Conservation (phyloP, 2,329 filamentous ascomycete genomes). For the Cercospora sojina region DNA sequence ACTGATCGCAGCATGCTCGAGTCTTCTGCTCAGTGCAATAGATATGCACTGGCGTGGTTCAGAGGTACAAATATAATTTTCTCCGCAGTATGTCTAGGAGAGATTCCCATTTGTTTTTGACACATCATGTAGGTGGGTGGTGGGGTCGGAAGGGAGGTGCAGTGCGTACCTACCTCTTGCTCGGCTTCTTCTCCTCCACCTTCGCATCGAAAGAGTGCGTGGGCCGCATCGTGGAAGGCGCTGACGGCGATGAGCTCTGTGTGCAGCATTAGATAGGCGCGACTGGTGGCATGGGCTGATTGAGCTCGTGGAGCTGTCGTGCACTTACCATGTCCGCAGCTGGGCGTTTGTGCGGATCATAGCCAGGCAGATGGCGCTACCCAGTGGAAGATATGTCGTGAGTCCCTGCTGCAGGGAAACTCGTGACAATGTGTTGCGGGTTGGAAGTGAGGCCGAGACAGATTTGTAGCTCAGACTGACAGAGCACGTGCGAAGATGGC, state of each 20-base stretch:
- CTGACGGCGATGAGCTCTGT: slow-evolving; percentile 65
- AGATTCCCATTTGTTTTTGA: slow-evolving; percentile 99
- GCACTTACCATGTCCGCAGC: slow-evolving; percentile 11
- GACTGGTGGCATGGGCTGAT: not conserved
- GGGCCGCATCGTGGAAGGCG: slow-evolving; percentile 63
- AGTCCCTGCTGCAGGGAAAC: not conserved
- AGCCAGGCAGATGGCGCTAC: not conserved
- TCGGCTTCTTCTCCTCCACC: slow-evolving; percentile 78
- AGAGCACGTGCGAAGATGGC: not conserved
- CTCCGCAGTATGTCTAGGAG: slow-evolving; percentile 96
- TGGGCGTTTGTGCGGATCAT: not conserved
- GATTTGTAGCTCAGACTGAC: not conserved
- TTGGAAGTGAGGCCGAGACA: not conserved
- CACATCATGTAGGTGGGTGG: slow-evolving; percentile 68
- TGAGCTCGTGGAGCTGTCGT: not conserved
- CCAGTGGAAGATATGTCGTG: not conserved
- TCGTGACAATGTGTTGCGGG: not conserved
- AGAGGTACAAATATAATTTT: slow-evolving; percentile 76
- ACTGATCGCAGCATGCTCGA: slow-evolving; percentile 3
- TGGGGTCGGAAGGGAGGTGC: slow-evolving; percentile 7
- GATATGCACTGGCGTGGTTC: slow-evolving; percentile 41
- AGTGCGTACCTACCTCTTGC: slow-evolving; percentile 71
- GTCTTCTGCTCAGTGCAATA: slow-evolving; percentile 4
- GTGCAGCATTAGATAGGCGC: not conserved
- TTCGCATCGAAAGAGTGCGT: slow-evolving; percentile 74